phyloP scores from a whole-genome alignment of 2,329 filamentous ascomycete species.

The Cladosporium sp. region DNA sequence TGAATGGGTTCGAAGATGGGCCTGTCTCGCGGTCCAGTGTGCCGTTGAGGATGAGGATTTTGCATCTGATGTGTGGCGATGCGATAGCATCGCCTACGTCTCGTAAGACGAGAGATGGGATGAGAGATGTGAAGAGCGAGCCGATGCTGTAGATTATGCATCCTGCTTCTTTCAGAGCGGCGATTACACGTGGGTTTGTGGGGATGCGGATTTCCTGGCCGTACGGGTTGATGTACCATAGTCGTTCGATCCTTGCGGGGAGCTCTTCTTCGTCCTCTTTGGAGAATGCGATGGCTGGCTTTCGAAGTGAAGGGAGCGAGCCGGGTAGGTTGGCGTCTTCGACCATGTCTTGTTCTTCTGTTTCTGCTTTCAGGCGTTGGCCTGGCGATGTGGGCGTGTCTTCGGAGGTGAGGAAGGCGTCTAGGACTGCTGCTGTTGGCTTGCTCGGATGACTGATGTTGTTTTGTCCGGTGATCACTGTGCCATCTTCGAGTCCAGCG shows the following conservation, averaged over 20 bases:
- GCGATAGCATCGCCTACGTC: conserved; percentile 64
- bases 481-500: conserved; percentile 71
- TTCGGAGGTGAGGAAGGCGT: neutral
- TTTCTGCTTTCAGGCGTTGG: conserved; percentile 30
- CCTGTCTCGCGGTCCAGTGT: conserved; percentile 83
- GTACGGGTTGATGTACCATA: conserved; percentile 99
- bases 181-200: conserved; percentile 75
- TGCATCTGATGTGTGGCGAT: conserved; percentile 54
- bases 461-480: conserved; percentile 83
- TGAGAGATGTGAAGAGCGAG: conserved; percentile 84
- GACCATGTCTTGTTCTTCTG: conserved; percentile 58
- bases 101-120: conserved; percentile 75
- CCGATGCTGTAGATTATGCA: conserved; percentile 88
- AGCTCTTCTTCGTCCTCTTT: conserved; percentile 74
- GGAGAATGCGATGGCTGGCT: conserved; percentile 76
- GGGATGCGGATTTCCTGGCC: conserved; percentile 89
- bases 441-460: conserved; percentile 81
- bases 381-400: neutral
- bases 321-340: conserved; percentile 81
- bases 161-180: conserved; percentile 60
- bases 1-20: conserved; percentile 59
- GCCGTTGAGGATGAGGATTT: conserved; percentile 82
- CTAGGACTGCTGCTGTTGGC: conserved; percentile 46
- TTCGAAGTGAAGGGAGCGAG: conserved; percentile 72
- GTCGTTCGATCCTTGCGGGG: conserved; percentile 68